Evolutionary conservation across 2,329 filamentous ascomycete genomes (phyloP), one percentile per base, ranked within the genome.

Genomic region (Phaeosphaeriaceae sp.): DNA sequence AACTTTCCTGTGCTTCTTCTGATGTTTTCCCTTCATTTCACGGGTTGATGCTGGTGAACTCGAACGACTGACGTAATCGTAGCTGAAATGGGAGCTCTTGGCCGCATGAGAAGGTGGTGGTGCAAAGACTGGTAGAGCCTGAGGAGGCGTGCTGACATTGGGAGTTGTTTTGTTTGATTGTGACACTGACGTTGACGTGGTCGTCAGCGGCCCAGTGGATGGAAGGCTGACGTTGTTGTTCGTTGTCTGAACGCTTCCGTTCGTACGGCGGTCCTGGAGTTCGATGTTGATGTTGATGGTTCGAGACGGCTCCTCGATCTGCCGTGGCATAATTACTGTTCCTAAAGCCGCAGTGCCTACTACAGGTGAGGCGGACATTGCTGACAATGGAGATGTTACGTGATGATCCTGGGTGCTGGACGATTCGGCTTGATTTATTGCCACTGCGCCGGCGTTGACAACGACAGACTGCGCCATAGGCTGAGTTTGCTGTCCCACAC

Each of bases 261-360:
- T 54, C 17, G 61, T 61, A 31, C 69, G 65, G 40, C 68, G 62
- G 25, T 74, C 70, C 56, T 73, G 70, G 22, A 75, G 51, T 41
- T 73, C 71, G 41, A 76, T 73, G 48, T 73, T 72, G 42, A 76
- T 63, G 48, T 74, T 71, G 54, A 75, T 70, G 11, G 69, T 63
- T 33, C 62, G 62, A 40, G 60, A 57, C 17, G 60, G 59, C 31
- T 71, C 67, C 25, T 70, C 61, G 5, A 72, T 50, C 54, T 75
- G 71, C 46, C 69, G 75, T 44, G 75, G 67, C 64, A 70, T 70
- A 46, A 76, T 53, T 6, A 77, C 65, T 19, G 72, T 73, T 10
- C 72, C 73, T 36, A 75, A 67, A 19, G 71, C 67, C 25, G 74
- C 72, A 55, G 70, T 73, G 20, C 64, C 62, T 7, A 76, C 53